Conservation (phyloP, 2,329 filamentous ascomycete species). For the Aspergillus sergii region DNA sequence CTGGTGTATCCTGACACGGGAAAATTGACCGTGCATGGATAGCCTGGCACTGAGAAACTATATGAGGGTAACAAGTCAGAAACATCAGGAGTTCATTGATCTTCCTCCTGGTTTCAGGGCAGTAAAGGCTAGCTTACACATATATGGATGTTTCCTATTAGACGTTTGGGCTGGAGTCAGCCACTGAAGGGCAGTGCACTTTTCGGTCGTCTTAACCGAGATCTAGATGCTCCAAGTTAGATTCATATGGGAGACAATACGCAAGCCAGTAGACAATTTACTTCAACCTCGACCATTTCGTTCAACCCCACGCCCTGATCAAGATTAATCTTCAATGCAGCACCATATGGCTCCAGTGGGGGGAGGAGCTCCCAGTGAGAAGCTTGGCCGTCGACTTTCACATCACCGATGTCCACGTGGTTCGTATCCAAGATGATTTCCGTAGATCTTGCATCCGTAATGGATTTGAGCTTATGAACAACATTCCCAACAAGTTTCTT, state of each 20-base stretch:
- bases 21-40: constrained; percentile 94
- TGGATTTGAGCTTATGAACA: constrained; percentile 72
- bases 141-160: constrained; percentile 94
- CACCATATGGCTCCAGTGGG: constrained; percentile 69
- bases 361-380: constrained; percentile 72
- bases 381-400: constrained; percentile 68
- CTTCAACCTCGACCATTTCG: constrained; percentile 52
- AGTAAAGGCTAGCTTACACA: constrained; percentile 58
- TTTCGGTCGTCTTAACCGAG: constrained; percentile 75
- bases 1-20: constrained; percentile 95
- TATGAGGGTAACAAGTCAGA: constrained; percentile 3
- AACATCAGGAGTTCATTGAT: not conserved
- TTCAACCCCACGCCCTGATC: constrained; percentile 50
- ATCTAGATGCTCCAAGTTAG: constrained; percentile 51
- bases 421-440: constrained; percentile 90
- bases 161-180: constrained; percentile 89
- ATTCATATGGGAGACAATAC: not conserved
- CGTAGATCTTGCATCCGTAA: constrained; percentile 70
- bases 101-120: not conserved
- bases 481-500: constrained; percentile 78
- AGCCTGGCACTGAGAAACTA: constrained; percentile 90
- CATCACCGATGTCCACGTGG: constrained; percentile 70
- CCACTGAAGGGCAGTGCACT: constrained; percentile 94
- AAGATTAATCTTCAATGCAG: constrained; percentile 51
- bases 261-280: constrained; percentile 26